A percentile compares a stretch with the other conserved stretches of the same genome.
Conservation (phyloP, 805 yeast species). For the Debaryomyces castellii region DNA sequence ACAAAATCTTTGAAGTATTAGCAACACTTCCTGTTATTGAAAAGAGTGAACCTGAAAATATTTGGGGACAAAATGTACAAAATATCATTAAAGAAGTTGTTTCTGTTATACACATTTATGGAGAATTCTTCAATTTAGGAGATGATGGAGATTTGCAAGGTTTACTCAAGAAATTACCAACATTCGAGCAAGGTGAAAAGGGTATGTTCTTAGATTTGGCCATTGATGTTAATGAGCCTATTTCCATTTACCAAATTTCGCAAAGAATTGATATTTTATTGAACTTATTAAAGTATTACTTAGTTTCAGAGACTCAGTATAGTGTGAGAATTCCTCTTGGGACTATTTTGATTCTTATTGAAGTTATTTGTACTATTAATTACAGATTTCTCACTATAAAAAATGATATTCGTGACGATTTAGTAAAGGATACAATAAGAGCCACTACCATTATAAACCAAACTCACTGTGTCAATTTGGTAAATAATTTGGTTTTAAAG, state of each 20-base stretch:
- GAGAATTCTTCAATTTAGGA: conserved; percentile 54
- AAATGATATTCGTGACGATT: conserved; percentile 57
- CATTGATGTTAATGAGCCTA: conserved; percentile 59
- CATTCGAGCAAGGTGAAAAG: conserved; percentile 13
- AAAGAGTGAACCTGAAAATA: conserved; percentile 46
- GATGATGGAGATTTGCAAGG: conserved; percentile 52
- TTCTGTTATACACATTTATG: conserved; percentile 55
- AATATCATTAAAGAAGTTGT: conserved; percentile 52
- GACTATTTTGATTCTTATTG: conserved; percentile 47
- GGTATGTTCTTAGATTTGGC: conserved; percentile 47
- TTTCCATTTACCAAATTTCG: conserved; percentile 51
- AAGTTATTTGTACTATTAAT: conserved; percentile 56
- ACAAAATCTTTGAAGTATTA: conserved; percentile 45
- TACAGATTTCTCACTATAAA: conserved; percentile 54
- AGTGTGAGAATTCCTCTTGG: conserved; percentile 67
- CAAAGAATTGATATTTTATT: conserved; percentile 49
- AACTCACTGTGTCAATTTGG: conserved; percentile 41
- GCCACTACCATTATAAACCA: conserved; percentile 47
- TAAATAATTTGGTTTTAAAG: conserved; percentile 32
- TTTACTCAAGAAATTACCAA: conserved; percentile 36
- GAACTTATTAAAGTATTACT: conserved; percentile 38
- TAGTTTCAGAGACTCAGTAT: conserved; percentile 51
- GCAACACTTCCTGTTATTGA: conserved; percentile 60
- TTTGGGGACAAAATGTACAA: conserved; percentile 47
- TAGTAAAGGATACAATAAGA: conserved; percentile 44